Percentiles rank a stretch among this genome's conserved stretches.
Conservation (phyloP, 495 filamentous ascomycete genomes). For the Amniculicola lignicola region DNA sequence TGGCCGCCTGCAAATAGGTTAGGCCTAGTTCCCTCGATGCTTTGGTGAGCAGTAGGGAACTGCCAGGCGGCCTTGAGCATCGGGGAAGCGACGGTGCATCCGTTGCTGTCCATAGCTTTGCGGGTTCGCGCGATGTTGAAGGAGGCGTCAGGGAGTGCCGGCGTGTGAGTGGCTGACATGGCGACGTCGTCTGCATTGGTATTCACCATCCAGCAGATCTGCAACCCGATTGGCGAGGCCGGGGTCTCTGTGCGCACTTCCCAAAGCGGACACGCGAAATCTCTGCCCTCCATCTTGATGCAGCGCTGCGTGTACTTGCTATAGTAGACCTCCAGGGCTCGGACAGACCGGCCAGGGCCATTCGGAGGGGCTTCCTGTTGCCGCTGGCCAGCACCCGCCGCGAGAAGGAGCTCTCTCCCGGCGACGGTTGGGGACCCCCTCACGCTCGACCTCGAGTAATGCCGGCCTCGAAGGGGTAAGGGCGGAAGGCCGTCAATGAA, state of each 20-base stretch:
- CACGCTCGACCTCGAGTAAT: constrained; percentile 27
- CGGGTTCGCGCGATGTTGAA: not conserved
- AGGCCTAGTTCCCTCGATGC: not conserved
- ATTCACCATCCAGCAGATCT: constrained; percentile 15
- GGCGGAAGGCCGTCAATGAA: constrained; percentile 24
- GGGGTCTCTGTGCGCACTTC: constrained; percentile 19
- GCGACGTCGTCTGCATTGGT: not conserved
- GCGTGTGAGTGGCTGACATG: constrained; percentile 23
- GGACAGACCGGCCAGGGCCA: no score
- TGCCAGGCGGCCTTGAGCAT: constrained; percentile 12
- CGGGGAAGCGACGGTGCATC: constrained; percentile 32
- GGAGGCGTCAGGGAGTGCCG: not conserved
- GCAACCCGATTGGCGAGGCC: constrained; percentile 27
- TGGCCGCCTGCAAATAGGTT: constrained; percentile 19
- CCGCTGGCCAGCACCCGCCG: no score
- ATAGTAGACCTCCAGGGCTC: no score
- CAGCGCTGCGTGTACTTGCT: no score
- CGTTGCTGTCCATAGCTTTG: constrained; percentile 14
- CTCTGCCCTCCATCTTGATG: constrained; percentile 10
- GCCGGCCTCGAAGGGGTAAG: constrained; percentile 12
- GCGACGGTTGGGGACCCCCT: no score
- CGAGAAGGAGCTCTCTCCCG: no score
- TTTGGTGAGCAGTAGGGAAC: constrained; percentile 14
- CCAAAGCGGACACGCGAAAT: constrained; percentile 10
- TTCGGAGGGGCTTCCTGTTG: no score